A percentile compares a stretch with the other conserved stretches of the same genome.
These are phyloP conservation scores for Microdochium nivale DNA, from an alignment of 2,329 filamentous ascomycete species.

Conservation along the genomic window DNA sequence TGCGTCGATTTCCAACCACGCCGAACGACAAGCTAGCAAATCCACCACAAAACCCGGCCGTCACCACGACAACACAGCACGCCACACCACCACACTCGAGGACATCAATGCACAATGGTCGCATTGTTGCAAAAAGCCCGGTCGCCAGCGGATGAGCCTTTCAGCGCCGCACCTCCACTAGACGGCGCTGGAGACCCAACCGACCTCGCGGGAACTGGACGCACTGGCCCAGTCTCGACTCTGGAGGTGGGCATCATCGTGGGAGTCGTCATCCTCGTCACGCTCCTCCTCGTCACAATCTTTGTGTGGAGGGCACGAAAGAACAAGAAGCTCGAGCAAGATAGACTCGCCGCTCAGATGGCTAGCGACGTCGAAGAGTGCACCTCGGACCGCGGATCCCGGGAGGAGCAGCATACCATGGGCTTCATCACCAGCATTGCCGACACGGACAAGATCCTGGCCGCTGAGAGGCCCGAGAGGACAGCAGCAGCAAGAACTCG, in stretches of 20 bases:
- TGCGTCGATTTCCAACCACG: too few species aligned
- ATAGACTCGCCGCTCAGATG: background rate
- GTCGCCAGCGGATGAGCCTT: background rate
- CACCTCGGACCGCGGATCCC: background rate
- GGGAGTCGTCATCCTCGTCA: background rate
- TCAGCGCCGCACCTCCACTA: background rate
- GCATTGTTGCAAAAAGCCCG: background rate
- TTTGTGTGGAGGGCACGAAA: conserved; percentile 1
- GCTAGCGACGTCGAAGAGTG: background rate
- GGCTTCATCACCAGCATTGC: background rate
- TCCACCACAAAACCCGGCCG: background rate
- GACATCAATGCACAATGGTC: background rate
- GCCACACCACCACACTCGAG: background rate
- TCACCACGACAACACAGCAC: background rate
- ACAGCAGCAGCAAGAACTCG: background rate
- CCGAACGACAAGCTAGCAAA: too few species aligned
- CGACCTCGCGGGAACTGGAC: conserved; percentile 1
- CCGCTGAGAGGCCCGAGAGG: background rate
- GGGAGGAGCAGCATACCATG: background rate
- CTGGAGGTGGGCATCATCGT: conserved; percentile 2
- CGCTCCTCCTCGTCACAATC: background rate
- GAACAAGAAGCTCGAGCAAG: background rate
- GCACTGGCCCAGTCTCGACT: background rate
- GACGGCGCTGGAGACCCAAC: conserved; percentile 1
- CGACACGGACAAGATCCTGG: background rate